These are phyloP conservation scores for Lipomyces yamanashiensis DNA, from an alignment of 805 yeast genomes.

Conservation along the genomic window DNA sequence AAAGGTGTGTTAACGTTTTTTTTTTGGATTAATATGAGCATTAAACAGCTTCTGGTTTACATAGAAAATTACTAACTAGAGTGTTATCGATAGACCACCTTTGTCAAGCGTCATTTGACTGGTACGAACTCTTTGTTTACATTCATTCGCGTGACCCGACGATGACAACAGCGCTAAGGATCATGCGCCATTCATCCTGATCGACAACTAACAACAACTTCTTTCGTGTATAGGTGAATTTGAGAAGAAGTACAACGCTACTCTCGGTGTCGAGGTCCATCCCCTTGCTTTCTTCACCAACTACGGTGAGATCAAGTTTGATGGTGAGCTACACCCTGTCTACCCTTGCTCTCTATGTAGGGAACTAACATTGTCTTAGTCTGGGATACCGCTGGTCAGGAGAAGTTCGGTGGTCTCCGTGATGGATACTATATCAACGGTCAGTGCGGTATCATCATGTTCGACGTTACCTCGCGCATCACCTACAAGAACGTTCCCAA, in stretches of 20 bases:
- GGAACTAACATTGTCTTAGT: slow-evolving; percentile 49
- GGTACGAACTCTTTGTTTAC: slow-evolving; percentile 36
- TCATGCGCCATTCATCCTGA: background rate
- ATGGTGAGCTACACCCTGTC: slow-evolving; percentile 43
- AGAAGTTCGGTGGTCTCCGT: slow-evolving; percentile 99
- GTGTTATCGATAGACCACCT: slow-evolving; percentile 69
- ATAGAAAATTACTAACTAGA: background rate
- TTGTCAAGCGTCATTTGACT: slow-evolving; percentile 98
- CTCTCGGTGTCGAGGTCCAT: slow-evolving; percentile 99
- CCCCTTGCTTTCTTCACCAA: slow-evolving; percentile 98
- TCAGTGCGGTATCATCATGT: slow-evolving; percentile 99
- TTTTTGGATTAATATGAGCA: too few relatives aligned
- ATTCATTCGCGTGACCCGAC: background rate
- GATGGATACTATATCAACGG: slow-evolving; percentile 99
- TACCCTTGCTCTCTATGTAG: background rate
- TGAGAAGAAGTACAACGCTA: slow-evolving; percentile 98
- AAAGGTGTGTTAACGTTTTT: slow-evolving; percentile 57
- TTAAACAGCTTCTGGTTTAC: background rate
- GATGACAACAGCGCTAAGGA: background rate
- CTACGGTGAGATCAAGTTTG: slow-evolving; percentile 97
- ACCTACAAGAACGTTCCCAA: slow-evolving; percentile 99
- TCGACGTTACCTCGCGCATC: slow-evolving; percentile 98
- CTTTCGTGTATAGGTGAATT: slow-evolving; percentile 70
- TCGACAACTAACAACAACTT: background rate
- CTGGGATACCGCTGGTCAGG: slow-evolving; percentile 99